These are phyloP conservation scores for Craspedostauros australis DNA, from an alignment of 108 stramenopile genomes.

Conservation along the genomic window DNA sequence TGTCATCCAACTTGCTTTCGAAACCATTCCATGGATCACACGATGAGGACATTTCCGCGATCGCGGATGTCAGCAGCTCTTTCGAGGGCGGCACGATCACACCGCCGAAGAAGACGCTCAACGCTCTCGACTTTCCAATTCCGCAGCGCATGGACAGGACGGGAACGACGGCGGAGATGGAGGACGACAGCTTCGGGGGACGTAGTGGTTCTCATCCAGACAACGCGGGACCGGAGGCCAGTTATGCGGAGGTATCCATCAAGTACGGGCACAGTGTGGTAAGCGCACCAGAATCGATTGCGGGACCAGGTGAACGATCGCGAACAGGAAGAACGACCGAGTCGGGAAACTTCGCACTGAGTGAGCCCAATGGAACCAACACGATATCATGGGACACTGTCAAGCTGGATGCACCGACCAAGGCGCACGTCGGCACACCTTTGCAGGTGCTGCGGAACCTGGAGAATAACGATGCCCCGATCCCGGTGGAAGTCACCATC, in stretches of 20 bases:
- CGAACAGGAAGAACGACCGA: neutral
- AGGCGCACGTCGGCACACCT: conserved; percentile 9
- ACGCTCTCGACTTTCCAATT: no score
- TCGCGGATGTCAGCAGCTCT: no score
- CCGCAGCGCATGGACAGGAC: conserved; percentile 4
- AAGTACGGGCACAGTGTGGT: conserved; percentile 12
- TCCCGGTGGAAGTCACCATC: conserved; percentile 27
- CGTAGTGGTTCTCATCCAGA: no score
- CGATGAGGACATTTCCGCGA: no score
- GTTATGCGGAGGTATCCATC: conserved; percentile 9
- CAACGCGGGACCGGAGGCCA: conserved; percentile 11
- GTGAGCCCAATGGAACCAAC: conserved; percentile 3
- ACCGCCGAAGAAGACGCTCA: no score
- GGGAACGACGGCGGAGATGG: conserved; percentile 1
- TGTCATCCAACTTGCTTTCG: no score
- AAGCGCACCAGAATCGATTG: conserved; percentile 21
- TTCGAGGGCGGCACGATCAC: no score
- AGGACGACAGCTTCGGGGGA: no score
- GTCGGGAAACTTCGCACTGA: neutral
- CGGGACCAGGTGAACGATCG: neutral
- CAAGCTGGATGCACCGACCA: conserved; percentile 5
- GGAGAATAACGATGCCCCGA: neutral
- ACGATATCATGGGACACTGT: conserved; percentile 20
- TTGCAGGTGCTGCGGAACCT: conserved; percentile 17
- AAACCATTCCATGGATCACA: no score